Percentiles rank a stretch among this genome's conserved stretches.
Evolutionary conservation across 1,284 basidiomycete genomes (phyloP).

Genomic region (Irpex sp.): DNA sequence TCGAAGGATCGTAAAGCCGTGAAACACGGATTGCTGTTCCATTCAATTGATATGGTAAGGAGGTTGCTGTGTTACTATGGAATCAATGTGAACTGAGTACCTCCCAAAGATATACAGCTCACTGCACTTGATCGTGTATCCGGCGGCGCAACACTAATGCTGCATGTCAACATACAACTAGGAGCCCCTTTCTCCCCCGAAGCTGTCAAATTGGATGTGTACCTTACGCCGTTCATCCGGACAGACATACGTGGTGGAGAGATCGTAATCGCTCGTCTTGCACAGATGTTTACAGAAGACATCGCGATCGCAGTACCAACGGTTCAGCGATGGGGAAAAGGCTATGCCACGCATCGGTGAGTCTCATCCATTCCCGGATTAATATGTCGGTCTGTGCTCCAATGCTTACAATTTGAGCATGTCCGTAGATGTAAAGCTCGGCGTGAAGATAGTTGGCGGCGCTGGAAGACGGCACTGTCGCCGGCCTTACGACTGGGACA

Average conservation of each 20-base stretch:
- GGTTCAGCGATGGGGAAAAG: not conserved
- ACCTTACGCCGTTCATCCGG: not conserved
- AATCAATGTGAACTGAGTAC: no score
- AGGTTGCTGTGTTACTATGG: not conserved
- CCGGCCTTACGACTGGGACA: no score
- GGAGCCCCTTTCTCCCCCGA: not conserved
- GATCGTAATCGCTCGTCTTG: conserved; percentile 1
- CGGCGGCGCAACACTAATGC: conserved; percentile 1
- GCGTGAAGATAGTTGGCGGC: no score
- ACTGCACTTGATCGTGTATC: conserved; percentile 4
- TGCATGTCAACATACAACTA: conserved; percentile 4
- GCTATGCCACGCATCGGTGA: not conserved
- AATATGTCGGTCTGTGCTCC: no score
- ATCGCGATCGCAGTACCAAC: conserved; percentile 1
- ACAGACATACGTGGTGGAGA: not conserved
- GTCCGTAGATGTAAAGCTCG: no score
- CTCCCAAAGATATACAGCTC: no score
- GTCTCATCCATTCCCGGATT: no score
- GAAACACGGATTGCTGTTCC: not conserved
- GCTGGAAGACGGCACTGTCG: no score
- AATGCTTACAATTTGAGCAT: no score
- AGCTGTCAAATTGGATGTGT: not conserved
- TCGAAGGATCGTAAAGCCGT: not conserved
- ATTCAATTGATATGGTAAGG: not conserved
- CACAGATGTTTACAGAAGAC: conserved; percentile 2